These are phyloP conservation scores for Trichoderma sp. DNA, from an alignment of 2,329 filamentous ascomycete species.

Conservation along the genomic window DNA sequence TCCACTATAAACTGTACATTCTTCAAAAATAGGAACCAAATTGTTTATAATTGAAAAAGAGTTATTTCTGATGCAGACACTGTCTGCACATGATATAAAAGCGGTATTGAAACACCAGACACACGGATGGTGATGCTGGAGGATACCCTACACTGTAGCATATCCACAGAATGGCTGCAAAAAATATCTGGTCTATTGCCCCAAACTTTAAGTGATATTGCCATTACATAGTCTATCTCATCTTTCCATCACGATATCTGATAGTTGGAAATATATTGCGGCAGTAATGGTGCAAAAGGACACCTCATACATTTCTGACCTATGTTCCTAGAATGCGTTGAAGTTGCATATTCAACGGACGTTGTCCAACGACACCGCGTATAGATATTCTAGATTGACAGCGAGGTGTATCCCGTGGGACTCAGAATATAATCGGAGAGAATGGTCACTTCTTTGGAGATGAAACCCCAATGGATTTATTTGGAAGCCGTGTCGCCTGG, in stretches of 20 bases:
- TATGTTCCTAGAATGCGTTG: background rate
- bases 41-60: background rate
- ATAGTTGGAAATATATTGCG: background rate
- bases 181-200: background rate
- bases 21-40: background rate
- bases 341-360: background rate
- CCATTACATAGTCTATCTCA: background rate
- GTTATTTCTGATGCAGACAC: background rate
- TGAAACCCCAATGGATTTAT: too few species aligned
- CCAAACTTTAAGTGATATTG: background rate
- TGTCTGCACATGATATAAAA: background rate
- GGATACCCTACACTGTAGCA: background rate
- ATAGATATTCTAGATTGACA: background rate
- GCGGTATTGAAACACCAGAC: background rate
- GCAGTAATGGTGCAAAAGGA: background rate
- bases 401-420: background rate
- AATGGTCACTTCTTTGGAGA: background rate
- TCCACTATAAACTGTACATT: accelerated
- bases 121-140: background rate
- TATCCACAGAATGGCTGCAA: background rate
- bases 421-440: background rate
- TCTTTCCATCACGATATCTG: background rate
- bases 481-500: background rate
- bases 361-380: background rate
- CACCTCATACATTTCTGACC: background rate